phyloP scores from a whole-genome alignment of 768 basidiomycete genomes.

The Agaricus sinodeliciosus region DNA sequence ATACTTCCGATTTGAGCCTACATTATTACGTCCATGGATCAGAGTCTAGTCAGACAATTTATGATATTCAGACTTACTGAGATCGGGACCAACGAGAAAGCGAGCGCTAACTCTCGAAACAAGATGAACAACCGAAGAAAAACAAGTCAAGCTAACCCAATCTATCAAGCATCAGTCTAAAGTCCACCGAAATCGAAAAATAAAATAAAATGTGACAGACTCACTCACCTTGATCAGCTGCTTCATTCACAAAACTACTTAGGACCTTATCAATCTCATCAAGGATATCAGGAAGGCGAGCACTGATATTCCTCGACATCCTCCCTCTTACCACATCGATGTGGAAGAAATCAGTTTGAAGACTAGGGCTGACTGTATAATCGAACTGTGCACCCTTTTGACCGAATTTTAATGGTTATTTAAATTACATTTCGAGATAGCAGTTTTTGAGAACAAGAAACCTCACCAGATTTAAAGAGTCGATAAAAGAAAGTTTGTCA shows the following conservation, averaged over 20 bases:
- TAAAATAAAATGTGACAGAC: no score
- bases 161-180: not conserved
- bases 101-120: constrained; percentile 20
- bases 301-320: constrained; percentile 28
- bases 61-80: no score
- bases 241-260: constrained; percentile 16
- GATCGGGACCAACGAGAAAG: not conserved
- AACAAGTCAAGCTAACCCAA: constrained; percentile 5
- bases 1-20: no score
- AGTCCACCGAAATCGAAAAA: no score
- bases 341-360: constrained; percentile 29
- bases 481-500: constrained; percentile 23
- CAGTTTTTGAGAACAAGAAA: no score
- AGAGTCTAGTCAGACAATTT: no score
- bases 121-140: constrained; percentile 7
- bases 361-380: constrained; percentile 26
- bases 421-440: no score
- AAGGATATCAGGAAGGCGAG: constrained; percentile 28
- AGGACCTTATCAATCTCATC: constrained; percentile 43
- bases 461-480: constrained; percentile 22
- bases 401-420: no score
- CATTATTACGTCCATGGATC: no score
- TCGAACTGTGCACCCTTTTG: constrained; percentile 23
- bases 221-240: not conserved
- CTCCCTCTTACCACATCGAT: constrained; percentile 26